Percentiles rank a stretch among this genome's conserved stretches.
phyloP scores from a whole-genome alignment of 306 rosid genomes.

The Boehmeria nivea region DNA sequence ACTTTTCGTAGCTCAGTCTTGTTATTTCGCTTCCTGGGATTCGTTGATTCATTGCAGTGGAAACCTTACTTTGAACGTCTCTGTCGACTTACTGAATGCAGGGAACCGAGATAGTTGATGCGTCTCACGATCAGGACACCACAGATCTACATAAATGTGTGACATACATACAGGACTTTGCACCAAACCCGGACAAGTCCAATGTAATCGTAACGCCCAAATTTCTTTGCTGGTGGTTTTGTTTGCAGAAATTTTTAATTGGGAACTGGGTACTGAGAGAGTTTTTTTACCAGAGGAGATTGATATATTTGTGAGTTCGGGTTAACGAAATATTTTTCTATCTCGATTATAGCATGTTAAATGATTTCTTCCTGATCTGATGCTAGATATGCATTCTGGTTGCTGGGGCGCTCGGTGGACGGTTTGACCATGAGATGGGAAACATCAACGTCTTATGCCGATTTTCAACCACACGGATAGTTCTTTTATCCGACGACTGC shows the following conservation, averaged over 20 bases:
- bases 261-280: too few species aligned
- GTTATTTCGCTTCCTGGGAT: slow-evolving; percentile 8
- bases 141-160: slow-evolving; percentile 92
- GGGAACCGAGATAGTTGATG: slow-evolving; percentile 77
- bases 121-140: slow-evolving; percentile 90
- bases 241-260: background rate
- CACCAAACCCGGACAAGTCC: slow-evolving; percentile 43
- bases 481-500: slow-evolving; percentile 83
- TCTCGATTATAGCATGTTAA: background rate
- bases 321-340: background rate
- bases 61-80: slow-evolving; percentile 18
- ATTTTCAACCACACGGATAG: slow-evolving; percentile 54
- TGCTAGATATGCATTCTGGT: slow-evolving; percentile 77
- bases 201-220: too few species aligned
- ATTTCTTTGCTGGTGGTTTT: slow-evolving; percentile 15
- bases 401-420: slow-evolving; percentile 93
- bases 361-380: slow-evolving; percentile 11
- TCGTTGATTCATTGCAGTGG: too few species aligned
- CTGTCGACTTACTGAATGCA: slow-evolving; percentile 33
- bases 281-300: background rate
- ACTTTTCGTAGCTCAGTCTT: too few species aligned
- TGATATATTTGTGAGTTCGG: background rate
- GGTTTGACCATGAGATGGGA: slow-evolving; percentile 96
- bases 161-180: slow-evolving; percentile 40
- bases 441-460: slow-evolving; percentile 76